Conservation (phyloP, 192 early-diverging fungal species). For the Powellomyces hirtus region DNA sequence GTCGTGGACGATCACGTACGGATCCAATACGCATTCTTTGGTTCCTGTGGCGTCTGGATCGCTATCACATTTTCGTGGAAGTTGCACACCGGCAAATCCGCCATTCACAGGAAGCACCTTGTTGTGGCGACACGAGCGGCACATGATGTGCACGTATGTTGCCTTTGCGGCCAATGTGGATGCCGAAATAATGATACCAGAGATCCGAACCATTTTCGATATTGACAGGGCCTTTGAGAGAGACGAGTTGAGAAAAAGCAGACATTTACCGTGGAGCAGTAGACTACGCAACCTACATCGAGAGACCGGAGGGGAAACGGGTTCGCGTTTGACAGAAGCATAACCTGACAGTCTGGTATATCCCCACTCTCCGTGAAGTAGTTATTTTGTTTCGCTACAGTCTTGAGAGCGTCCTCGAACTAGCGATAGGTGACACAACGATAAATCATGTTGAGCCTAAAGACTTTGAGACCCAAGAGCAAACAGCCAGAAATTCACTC, state of each 20-base stretch:
- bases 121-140: constrained; percentile 79
- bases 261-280: no score
- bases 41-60: constrained; percentile 35
- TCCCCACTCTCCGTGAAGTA: constrained; percentile 50
- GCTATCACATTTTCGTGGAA: constrained; percentile 87
- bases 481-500: no score
- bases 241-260: neutral
- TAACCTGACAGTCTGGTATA: constrained; percentile 86
- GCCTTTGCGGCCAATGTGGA: constrained; percentile 86
- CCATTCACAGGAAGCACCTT: constrained; percentile 77
- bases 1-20: constrained; percentile 92
- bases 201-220: constrained; percentile 89
- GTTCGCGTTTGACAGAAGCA: constrained; percentile 79
- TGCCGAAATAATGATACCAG: constrained; percentile 94
- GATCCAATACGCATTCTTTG: constrained; percentile 76
- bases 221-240: constrained; percentile 73
- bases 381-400: constrained; percentile 69
- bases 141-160: constrained; percentile 84
- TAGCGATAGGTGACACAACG: constrained; percentile 32
- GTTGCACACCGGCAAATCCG: constrained; percentile 79
- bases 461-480: no score
- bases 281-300: constrained; percentile 64
- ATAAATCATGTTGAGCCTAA: no score
- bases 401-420: constrained; percentile 87
- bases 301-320: constrained; percentile 87